Percentiles rank a stretch among this genome's conserved stretches.
Evolutionary conservation across 441 rosid genomes (phyloP).

Genomic region (Adansonia madagascariensis): DNA sequence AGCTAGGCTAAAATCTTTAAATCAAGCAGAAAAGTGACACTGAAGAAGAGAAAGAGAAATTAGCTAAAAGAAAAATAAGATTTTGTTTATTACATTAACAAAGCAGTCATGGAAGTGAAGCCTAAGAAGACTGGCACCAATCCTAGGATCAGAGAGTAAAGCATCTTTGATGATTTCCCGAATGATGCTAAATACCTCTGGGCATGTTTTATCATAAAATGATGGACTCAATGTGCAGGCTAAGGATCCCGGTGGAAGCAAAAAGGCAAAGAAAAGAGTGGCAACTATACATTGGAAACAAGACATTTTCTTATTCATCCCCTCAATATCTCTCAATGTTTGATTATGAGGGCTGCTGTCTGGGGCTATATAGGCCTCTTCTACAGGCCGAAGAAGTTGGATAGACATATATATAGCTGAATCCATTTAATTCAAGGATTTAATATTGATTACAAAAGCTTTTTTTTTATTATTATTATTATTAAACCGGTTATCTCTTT

Average conservation of each 20-base stretch:
- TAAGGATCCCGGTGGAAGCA: slow-evolving; percentile 29
- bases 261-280: neutral
- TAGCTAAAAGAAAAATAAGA: neutral
- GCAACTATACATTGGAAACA: slow-evolving; percentile 2
- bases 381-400: neutral
- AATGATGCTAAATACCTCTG: slow-evolving; percentile 42
- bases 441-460: neutral
- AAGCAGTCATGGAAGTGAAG: slow-evolving; percentile 84
- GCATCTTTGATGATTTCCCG: slow-evolving; percentile 38
- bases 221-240: slow-evolving; percentile 46
- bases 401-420: neutral
- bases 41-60: neutral
- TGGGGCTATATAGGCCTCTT: neutral
- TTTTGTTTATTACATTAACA: slow-evolving; percentile 48
- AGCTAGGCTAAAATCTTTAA: neutral
- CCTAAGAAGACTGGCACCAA: slow-evolving; percentile 67
- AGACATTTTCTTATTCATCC: slow-evolving; percentile 20
- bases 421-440: neutral
- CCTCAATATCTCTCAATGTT: neutral
- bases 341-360: neutral
- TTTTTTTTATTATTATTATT: neutral
- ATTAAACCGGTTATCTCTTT: neutral
- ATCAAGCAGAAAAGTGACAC: too few species aligned
- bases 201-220: slow-evolving; percentile 58
- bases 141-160: slow-evolving; percentile 49